Evolutionary conservation across 805 yeast genomes (phyloP).

Genomic region (Citeromyces nyonsensis): DNA sequence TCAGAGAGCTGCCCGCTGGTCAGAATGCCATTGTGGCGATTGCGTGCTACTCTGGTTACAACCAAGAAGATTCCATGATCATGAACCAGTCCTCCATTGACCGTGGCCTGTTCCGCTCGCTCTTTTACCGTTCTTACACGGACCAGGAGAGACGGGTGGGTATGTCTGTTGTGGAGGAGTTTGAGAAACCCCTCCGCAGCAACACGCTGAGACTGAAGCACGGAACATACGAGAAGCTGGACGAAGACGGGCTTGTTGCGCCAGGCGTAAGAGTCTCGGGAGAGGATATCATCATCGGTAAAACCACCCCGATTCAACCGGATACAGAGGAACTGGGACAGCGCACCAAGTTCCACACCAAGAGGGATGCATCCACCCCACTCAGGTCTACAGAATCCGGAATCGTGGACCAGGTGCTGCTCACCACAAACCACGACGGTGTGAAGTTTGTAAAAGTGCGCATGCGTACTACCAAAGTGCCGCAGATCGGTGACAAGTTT

Average conservation of each 20-base stretch:
- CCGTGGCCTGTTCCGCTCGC: constrained; percentile 88
- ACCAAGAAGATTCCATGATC: constrained; percentile 99
- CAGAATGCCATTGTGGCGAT: constrained; percentile 98
- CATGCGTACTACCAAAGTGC: constrained; percentile 96
- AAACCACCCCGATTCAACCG: constrained; percentile 98
- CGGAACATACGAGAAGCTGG: constrained; percentile 95
- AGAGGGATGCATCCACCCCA: constrained; percentile 97
- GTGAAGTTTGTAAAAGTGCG: constrained; percentile 94
- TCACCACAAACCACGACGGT: constrained; percentile 97
- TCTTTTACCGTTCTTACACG: constrained; percentile 95
- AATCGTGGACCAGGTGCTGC: constrained; percentile 92
- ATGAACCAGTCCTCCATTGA: constrained; percentile 98
- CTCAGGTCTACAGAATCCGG: constrained; percentile 94
- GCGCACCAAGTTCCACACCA: constrained; percentile 95
- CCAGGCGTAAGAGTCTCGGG: constrained; percentile 99
- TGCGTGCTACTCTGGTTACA: constrained; percentile 95
- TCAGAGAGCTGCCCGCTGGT: constrained; percentile 97
- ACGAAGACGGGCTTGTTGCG: constrained; percentile 94
- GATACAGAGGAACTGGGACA: constrained; percentile 98
- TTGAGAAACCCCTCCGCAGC: constrained; percentile 91
- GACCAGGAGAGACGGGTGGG: constrained; percentile 98
- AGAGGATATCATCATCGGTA: constrained; percentile 96
- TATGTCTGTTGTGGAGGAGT: constrained; percentile 95
- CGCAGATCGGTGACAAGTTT: constrained; percentile 98
- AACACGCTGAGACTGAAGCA: constrained; percentile 92